Base-by-base conservation (phyloP, 2,329 filamentous ascomycete species). In the Trichoderma breve region DNA sequence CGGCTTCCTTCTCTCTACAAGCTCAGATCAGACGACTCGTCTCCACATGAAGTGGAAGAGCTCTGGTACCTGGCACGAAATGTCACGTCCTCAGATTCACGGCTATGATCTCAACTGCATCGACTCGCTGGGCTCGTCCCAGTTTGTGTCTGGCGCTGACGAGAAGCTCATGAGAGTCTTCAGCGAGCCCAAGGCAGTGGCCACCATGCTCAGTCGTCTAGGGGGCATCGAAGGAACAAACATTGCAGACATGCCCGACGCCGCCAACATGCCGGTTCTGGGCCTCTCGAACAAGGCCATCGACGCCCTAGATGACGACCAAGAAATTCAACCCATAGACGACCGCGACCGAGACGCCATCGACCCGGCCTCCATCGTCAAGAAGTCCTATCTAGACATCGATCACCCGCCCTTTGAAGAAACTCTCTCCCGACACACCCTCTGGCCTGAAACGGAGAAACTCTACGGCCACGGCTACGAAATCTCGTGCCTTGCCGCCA, bases 91-190 rank as follows among this genome's bases (percentile, higher is more conserved):
- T 4, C 96, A 99, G 80, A 99, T 99, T 75, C 96, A 99, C 80
- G 96, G 96, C 47, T 99, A 99, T 80, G 95, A 99, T 80, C 87
- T 99, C 70, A 99, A 98, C 84, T 98, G 96, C 80, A 91, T 98
- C 74, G 92, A 94, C 78, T 88, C 90, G 0, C 85, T 98, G 6
- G 90, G 89, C 8, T 82, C 88, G 8, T 87, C 89, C 8, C 92
- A 91, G 76, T 99, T 99, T 79, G 92, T 98, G 26, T 97, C 95
- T 3, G 96, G 96, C 7, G 96, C 96, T 3, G 96, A 99, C 75
- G 96, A 99, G 84, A 99, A 99, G 82, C 89, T 99, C n/a, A 89
- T 99, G 80, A 92, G 96, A 28, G 95, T 99, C 2, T 99, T 99
- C 81, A 91, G 92, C 78, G 91, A 97, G 82, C 96, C 96, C 6